Conservation (phyloP, 345 rosid genomes). For the Lepidium africanum region DNA sequence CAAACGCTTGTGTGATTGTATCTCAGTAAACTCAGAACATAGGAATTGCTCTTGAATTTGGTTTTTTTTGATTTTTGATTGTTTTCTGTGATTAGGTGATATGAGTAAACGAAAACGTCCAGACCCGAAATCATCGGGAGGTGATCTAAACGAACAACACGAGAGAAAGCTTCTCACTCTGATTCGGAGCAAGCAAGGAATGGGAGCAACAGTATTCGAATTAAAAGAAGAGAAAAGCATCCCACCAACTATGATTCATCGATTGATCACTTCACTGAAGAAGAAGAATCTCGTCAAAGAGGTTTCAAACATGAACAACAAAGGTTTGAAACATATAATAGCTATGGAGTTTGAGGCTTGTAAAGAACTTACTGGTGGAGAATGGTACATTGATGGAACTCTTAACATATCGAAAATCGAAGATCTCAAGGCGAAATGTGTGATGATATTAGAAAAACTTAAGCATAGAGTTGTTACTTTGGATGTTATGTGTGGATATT, state of each 20-base stretch:
- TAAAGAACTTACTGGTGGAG: conserved; percentile 65
- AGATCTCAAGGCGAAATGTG: conserved; percentile 35
- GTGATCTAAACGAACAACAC: conserved; percentile 35
- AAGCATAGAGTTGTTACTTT: conserved; percentile 36
- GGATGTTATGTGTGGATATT: conserved; percentile 33
- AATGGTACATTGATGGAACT: conserved; percentile 61
- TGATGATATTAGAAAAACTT: conserved; percentile 20
- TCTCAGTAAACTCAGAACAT: too few species aligned
- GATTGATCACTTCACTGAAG: conserved; percentile 39
- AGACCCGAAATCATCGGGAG: conserved; percentile 27
- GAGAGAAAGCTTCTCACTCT: conserved; percentile 37
- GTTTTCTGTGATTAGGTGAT: not conserved
- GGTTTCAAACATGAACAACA: conserved; percentile 53
- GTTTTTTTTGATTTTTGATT: not conserved
- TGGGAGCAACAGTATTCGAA: conserved; percentile 48
- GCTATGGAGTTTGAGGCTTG: conserved; percentile 63
- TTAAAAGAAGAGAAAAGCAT: conserved; percentile 41
- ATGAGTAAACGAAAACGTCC: conserved; percentile 53
- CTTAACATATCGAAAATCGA: conserved; percentile 44
- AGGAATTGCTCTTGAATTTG: not conserved
- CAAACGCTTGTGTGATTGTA: not conserved
- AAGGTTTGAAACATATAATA: conserved; percentile 44
- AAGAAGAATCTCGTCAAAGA: conserved; percentile 49
- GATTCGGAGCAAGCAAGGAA: conserved; percentile 49
- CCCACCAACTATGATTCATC: conserved; percentile 23